Evolutionary conservation across 129 eudicot genomes (phyloP), one percentile per base, ranked within the genome.

Genomic region (Cynara cardunculus): DNA sequence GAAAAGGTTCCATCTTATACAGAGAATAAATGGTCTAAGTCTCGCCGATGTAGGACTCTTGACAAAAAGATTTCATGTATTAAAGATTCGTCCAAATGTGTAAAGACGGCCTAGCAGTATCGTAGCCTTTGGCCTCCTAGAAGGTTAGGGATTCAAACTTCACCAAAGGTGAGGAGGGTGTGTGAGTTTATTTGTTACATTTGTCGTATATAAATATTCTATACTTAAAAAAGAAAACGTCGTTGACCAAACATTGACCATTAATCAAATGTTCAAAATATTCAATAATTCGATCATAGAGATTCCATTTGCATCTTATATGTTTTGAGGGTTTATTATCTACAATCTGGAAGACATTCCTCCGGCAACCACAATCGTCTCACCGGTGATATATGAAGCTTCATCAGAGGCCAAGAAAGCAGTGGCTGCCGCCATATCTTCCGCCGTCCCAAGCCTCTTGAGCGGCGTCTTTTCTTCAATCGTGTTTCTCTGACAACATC

Each of bases 381-480:
- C 99, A 21, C 99, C 99, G 5, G 96, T 94, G 28, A 94, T 86
- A 77, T 92, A 94, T 67, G 96, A 81, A 76, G 97, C 97, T 26
- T 94, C 98, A 76, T 92, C 96, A 5, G 98, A 94, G 22, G 96
- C 97, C 87, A 92, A 77, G 80, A 88, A 92, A 24, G 97, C 98
- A 3, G 88, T 82, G 67, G 94, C 97, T 21, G 96, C 94, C 64
- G 94, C 98, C 93, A 94, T 94, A 65, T 94, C 98, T 73, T 87
- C 89, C 21, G 97, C 79, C 8, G 97, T 94, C 84, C 98, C 98
- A 61, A 94, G 97, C 81, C 98, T 84, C 71, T 87, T 90, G 41
- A 90, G 90, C 12, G 84, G 80, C 5, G 96, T 87, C 81, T 75
- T 86, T 26, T 72, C 97, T 78, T 80, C 88, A 25, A 88, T 68